phyloP scores from a whole-genome alignment of 345 rosid genomes.

The Pistacia integerrima region DNA sequence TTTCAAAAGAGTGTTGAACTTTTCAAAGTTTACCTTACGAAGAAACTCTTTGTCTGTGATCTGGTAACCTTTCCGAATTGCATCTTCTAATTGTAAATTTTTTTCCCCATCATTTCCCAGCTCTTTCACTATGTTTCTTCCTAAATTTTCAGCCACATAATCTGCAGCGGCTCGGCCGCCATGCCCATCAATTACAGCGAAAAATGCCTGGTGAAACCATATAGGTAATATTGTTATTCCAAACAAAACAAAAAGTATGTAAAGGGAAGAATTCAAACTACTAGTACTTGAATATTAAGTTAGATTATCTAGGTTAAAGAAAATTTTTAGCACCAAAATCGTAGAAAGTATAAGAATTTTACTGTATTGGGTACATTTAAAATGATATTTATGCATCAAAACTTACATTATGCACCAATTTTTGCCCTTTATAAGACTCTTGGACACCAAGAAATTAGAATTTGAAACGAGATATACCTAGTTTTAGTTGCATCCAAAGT shows the following conservation, averaged over 20 bases:
- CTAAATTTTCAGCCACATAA: conserved; percentile 46
- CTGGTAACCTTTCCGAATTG: conserved; percentile 42
- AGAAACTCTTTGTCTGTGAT: conserved; percentile 53
- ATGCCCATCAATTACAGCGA: conserved; percentile 56
- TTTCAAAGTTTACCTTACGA: conserved; percentile 39
- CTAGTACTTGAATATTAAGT: too few species aligned
- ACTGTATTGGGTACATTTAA: too few species aligned
- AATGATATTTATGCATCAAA: too few species aligned
- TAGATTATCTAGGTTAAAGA: too few species aligned
- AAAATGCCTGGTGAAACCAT: conserved; percentile 34
- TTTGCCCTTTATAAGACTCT: too few species aligned
- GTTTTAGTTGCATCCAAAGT: too few species aligned
- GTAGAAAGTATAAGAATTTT: too few species aligned
- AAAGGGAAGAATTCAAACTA: too few species aligned
- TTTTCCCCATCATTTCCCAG: conserved; percentile 20
- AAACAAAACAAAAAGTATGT: background rate
- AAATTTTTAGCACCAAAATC: too few species aligned
- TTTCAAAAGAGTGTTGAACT: background rate
- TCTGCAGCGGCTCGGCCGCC: conserved; percentile 52
- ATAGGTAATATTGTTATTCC: background rate
- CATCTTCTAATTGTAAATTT: conserved; percentile 21
- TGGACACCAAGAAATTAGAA: too few species aligned
- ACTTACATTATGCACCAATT: too few species aligned
- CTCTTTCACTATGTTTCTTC: conserved; percentile 46
- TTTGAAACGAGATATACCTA: too few species aligned